Evolutionary conservation across 768 basidiomycete genomes (phyloP), one percentile per base, ranked within the genome.

Genomic region (Auriscalpium microsporum): DNA sequence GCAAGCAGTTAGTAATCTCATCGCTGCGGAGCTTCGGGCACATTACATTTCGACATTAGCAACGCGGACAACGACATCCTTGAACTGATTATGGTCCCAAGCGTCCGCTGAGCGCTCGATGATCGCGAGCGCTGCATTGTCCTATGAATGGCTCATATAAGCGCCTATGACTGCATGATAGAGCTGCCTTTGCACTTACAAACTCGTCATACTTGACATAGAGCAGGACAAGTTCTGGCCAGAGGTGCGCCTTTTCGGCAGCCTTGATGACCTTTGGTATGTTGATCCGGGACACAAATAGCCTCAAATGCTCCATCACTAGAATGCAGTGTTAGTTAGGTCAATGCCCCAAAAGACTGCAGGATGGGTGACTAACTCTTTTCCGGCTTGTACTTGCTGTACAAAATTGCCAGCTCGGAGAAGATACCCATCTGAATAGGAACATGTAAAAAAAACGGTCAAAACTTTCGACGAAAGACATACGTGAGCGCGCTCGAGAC

Each of bases 231-330:
- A 99, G 83, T 68, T 98, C 95, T 10, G 95, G 87, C 96, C 96
- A 99, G 47, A 99, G 81, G 63, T 98, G 96, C 17, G 93, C 94
- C 64, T 87, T 90, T 76, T 98, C 95, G 3, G 94, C 83, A 10
- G 94, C 92, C 73, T 86, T 88, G 77, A 98, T 94, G 65, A 97
- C 95, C 81, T 99, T 98, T 50, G 96, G 96, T 63, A 99, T 97
- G 73, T 99, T 97, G 79, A 95, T 94, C 52, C 94, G 87, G 38
- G 90, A 83, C 35, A 91, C 90, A 64, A 96, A 99, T 45, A 98
- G 79, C 69, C 95, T 98, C 60, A 99, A 79, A 72, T 98, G 96
- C 65, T 99, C 96, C 94, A 99, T 96, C 58, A 97, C 92, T 96
- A 55, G 13, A 13, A 49, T 19, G 3, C 49, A 44, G 57, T 57